Conservation (phyloP, 2,329 filamentous ascomycete species). For the Diaporthe destruens region DNA sequence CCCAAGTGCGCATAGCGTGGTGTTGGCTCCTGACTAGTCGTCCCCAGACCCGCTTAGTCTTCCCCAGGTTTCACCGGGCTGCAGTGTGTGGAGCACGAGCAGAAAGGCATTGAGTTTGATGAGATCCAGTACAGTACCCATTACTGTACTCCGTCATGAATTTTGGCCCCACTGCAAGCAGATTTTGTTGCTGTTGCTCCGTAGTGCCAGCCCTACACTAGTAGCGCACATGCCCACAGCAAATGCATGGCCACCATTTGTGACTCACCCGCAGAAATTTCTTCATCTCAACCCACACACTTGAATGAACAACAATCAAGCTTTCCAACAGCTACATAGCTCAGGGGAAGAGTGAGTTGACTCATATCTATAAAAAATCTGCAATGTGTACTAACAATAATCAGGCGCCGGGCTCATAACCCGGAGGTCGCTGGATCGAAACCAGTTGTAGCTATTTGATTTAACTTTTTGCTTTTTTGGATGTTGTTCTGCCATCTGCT, state of each 20-base stretch:
- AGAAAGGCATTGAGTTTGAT: no score
- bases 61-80: constrained; percentile 21
- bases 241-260: constrained; percentile 36
- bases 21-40: background rate
- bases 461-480: constrained; percentile 24
- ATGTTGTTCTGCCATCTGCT: background rate
- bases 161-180: background rate
- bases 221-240: background rate
- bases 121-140: background rate
- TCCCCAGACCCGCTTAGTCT: constrained; percentile 26
- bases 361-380: background rate
- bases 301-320: background rate
- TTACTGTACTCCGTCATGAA: background rate
- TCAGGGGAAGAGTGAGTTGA: background rate
- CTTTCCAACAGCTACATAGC: background rate
- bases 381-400: background rate
- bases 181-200: constrained; percentile 4
- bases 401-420: constrained; percentile 42
- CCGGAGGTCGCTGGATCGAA: constrained; percentile 43
- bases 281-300: background rate
- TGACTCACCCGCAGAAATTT: no score
- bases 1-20: no score
- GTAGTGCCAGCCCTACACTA: constrained; percentile 4
- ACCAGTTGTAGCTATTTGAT: constrained; percentile 40
- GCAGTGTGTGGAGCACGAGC: constrained; percentile 2